Base-by-base conservation (phyloP, 2,329 filamentous ascomycete species). In the Plenodomus lindquistii region DNA sequence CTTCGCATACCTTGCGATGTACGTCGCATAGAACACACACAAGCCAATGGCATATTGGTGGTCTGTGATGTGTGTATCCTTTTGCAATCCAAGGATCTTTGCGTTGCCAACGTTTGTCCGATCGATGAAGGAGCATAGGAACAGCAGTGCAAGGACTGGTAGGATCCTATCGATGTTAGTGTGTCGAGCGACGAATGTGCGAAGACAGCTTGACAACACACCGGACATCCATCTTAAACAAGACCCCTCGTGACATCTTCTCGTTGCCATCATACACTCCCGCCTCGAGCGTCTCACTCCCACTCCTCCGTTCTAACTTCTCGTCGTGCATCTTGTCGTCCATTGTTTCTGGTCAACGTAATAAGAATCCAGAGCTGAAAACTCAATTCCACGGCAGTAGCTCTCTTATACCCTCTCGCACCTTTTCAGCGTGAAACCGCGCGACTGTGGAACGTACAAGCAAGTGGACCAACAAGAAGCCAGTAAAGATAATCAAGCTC, bases 61-160 rank as follows among this genome's bases (percentile, higher is more conserved):
- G 48, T 85, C 81, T 4, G 73, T 80, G 54, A 89, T 82, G 37
- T 61, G 48, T 9, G 69, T 55, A 59, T 85, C 81, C 1, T 73
- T 56, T 57, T 86, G 81, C 13, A 89, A 75, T 0, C 82, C 81
- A 42, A 86, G 77, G 8, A 88, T 83, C 52, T 84, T 84, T 19
- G 85, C 86, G 61, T 89, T 88, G 31, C 86, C 86, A 31, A 89
- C 84, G 63, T 89, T 89, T n/a, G 85, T 87, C 36, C 87, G 79
- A 67, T 89, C 86, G 46, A 83, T 75, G 54, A 82, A 82, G 1
- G 84, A 87, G 70, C 83, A 87, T 9, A 88, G 75, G 57, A 87
- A 87, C 1, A 88, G 73, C 0, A 87, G 60, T 0, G 84, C 79
- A n/a, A 89, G 76, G 6, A 85, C 70, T 0, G 85, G 85, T 6